A percentile compares a stretch with the other conserved stretches of the same genome.
These are phyloP conservation scores for Coelastrella sp. DNA, from an alignment of 139 green algal species.

Conservation along the genomic window DNA sequence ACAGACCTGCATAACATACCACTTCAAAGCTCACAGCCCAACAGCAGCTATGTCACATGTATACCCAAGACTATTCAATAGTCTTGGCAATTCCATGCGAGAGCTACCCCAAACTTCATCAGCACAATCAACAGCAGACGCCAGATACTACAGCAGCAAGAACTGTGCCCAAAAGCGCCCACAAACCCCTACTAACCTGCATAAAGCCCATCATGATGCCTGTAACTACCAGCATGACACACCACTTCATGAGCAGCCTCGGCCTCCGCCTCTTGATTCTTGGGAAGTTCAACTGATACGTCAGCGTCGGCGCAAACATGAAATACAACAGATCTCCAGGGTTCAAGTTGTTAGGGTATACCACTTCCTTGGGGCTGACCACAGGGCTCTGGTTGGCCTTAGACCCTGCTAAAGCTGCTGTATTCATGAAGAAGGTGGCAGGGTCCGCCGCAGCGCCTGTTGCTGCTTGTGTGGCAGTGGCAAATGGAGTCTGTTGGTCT, in stretches of 20 bases:
- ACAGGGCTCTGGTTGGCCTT: not conserved
- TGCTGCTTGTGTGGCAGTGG: slow-evolving; percentile 2
- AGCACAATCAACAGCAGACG: not conserved
- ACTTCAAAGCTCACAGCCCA: too few species aligned
- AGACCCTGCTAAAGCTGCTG: not conserved
- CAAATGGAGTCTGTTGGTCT: not conserved
- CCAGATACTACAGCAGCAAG: not conserved
- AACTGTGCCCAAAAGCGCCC: not conserved
- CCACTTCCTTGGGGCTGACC: not conserved
- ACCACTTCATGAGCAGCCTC: slow-evolving; percentile 61
- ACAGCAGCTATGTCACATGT: too few species aligned
- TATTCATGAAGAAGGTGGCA: not conserved
- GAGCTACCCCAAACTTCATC: too few species aligned
- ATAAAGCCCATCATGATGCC: slow-evolving; percentile 73
- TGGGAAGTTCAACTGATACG: slow-evolving; percentile 82
- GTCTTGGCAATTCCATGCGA: too few species aligned
- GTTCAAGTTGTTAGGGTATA: slow-evolving; percentile 88
- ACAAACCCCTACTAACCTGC: slow-evolving; percentile 1
- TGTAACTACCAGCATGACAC: slow-evolving; percentile 65
- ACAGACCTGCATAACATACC: too few species aligned
- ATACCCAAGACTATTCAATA: too few species aligned
- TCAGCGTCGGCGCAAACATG: slow-evolving; percentile 84
- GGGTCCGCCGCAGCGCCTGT: not conserved
- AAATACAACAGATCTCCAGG: slow-evolving; percentile 84
- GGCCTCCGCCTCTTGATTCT: slow-evolving; percentile 41